These are phyloP conservation scores for Calonectria montana DNA, from an alignment of 2,329 filamentous ascomycete genomes.

Conservation along the genomic window DNA sequence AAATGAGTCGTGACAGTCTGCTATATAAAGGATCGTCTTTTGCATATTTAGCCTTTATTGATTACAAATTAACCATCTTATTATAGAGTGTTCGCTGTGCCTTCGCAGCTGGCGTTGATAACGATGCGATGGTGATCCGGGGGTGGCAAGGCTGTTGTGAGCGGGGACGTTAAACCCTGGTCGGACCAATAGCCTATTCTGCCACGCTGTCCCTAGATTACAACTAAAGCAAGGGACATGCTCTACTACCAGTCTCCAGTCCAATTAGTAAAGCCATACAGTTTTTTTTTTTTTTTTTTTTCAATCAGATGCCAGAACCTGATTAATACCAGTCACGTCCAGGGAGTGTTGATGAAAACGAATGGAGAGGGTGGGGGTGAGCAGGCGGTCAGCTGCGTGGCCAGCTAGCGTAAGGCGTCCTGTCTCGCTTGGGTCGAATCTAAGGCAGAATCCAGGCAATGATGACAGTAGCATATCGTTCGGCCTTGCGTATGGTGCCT, in stretches of 20 bases:
- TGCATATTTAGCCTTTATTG: background rate
- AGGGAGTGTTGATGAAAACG: background rate
- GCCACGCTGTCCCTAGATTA: background rate
- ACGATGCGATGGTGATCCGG: background rate
- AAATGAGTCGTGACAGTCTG: background rate
- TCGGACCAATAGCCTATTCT: background rate
- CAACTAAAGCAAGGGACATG: background rate
- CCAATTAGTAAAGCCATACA: background rate
- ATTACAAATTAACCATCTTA: background rate
- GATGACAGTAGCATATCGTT: background rate
- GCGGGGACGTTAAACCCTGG: background rate
- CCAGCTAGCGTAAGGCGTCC: background rate
- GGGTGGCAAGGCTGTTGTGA: background rate
- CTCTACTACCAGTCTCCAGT: background rate
- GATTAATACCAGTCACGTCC: background rate
- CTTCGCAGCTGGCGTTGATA: background rate
- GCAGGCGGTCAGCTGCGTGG: background rate
- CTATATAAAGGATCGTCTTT: background rate
- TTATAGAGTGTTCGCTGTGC: background rate
- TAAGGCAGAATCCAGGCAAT: background rate
- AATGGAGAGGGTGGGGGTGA: background rate
- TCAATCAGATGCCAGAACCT: background rate
- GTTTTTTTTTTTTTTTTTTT: background rate
- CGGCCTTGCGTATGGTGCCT: background rate
- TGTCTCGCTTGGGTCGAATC: background rate